Percentiles rank a stretch among this genome's conserved stretches.
Conservation (phyloP, 768 basidiomycete genomes). For the Tephrocybe sp. region DNA sequence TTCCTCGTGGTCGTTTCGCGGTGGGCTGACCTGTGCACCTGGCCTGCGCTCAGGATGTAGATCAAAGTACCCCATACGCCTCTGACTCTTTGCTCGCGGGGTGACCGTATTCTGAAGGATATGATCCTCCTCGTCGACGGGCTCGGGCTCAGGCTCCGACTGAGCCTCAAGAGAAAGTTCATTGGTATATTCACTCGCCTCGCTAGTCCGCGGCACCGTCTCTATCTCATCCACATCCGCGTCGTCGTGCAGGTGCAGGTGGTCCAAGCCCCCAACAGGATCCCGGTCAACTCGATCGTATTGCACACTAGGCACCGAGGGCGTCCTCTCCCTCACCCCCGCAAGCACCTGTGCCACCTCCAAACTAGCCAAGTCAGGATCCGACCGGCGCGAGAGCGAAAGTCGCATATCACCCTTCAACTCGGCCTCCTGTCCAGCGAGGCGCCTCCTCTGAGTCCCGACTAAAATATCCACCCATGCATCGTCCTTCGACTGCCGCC, state of each 20-base stretch:
- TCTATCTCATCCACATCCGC: constrained; percentile 50
- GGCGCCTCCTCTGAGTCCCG: constrained; percentile 47
- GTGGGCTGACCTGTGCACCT: constrained; percentile 18
- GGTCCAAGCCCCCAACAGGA: constrained; percentile 29
- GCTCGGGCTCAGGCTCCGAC: constrained; percentile 9
- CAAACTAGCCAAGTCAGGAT: constrained; percentile 70
- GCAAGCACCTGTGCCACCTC: constrained; percentile 75
- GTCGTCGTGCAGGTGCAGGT: constrained; percentile 24
- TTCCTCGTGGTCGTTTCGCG: constrained; percentile 34
- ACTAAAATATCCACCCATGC: constrained; percentile 90
- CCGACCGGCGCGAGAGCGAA: constrained; percentile 27
- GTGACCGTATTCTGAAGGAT: too few relatives aligned
- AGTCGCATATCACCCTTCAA: constrained; percentile 22
- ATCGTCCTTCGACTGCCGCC: constrained; percentile 56
- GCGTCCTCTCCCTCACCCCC: constrained; percentile 39
- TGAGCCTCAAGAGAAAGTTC: constrained; percentile 16
- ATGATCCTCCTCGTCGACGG: too few relatives aligned
- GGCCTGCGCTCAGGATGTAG: constrained; percentile 71
- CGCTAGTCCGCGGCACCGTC: constrained; percentile 37
- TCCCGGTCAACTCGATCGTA: constrained; percentile 34
- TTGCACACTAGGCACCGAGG: constrained; percentile 30
- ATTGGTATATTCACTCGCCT: constrained; percentile 24
- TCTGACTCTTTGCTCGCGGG: constrained; percentile 35
- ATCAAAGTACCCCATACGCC: constrained; percentile 72
- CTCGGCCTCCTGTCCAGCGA: constrained; percentile 54